Base-by-base conservation (phyloP, 768 basidiomycete species). In the Hypholoma fasciculare region DNA sequence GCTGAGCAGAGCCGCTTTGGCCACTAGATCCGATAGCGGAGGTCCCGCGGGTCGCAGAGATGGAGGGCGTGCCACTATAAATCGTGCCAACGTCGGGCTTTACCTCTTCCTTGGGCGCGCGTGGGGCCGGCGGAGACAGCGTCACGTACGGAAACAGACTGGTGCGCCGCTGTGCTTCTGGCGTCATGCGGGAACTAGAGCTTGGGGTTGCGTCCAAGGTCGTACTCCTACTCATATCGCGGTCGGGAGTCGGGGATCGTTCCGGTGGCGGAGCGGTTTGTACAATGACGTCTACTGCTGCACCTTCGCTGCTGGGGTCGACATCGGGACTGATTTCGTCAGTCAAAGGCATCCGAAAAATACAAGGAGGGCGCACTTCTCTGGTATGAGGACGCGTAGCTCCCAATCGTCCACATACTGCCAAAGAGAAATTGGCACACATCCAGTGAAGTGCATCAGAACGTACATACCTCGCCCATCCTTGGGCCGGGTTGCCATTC, bases 81-180 rank as follows among this genome's bases (percentile, higher is more conserved):
- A 37, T 17, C 9, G 16, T 12, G 51, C 13, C 4, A 19, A 23
- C 39, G 9, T 52, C 51, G 7, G 12, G 13, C 16, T 52, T 52
- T 17, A 52, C 26, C 23, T 52, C 51, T 14, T 38, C 40, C 19
- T 52, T 52, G 17, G 39, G 51, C 30, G 2, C 30, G 3, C 6
- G 30, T 6, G 51, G 49, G 3, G 57, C 39, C 12, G 62, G 58
- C 5, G 62, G 62, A 30, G 62, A 63, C 19, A 63, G 42, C 13
- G 62, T 47, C n/a, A 60, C 56, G 16, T 53, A 63, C n/a, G 62
- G 62, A 19, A 63, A 63, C 11, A 55, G 55, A 36, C 58, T 59
- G 37, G 34, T 53, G 40, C 57, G 54, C 30, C 44, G 40, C 26
- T 42, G 43, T 19, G 34, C 51, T 11, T 40, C 8, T 5, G 61